These are phyloP conservation scores for Ananas comosus DNA, from an alignment of 176 grass and related monocot species.

Conservation along the genomic window DNA sequence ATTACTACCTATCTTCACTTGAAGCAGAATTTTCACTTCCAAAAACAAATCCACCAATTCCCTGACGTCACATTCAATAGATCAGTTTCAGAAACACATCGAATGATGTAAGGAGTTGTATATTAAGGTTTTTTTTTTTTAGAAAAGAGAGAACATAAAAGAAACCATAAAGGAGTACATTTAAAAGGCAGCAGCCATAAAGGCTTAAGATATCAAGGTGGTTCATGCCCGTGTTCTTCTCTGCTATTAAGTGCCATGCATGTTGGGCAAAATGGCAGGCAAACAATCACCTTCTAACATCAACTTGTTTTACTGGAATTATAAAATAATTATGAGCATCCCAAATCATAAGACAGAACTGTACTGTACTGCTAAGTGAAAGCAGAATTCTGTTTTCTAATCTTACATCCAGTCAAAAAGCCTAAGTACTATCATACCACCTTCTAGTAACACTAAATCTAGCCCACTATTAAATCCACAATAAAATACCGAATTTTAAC, in stretches of 20 bases:
- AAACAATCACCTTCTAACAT: too few species aligned
- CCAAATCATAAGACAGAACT: background rate
- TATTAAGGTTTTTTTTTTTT: background rate
- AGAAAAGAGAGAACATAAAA: background rate
- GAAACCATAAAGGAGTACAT: background rate
- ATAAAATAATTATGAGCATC: background rate
- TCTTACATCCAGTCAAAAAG: too few species aligned
- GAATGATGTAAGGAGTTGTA: background rate
- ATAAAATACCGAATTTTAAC: too few species aligned
- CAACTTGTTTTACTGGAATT: too few species aligned
- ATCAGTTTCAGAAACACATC: background rate
- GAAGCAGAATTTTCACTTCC: conserved; percentile 73
- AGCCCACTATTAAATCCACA: too few species aligned
- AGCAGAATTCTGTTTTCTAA: background rate
- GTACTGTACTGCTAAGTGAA: background rate
- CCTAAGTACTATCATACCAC: too few species aligned
- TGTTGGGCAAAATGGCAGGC: too few species aligned
- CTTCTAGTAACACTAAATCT: too few species aligned
- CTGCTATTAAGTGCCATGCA: too few species aligned
- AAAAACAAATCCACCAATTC: conserved; percentile 89
- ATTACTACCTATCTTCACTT: conserved; percentile 69
- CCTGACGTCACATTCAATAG: conserved; percentile 24
- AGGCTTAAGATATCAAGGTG: too few species aligned
- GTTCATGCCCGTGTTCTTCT: too few species aligned
- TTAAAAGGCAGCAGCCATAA: background rate